Base-by-base conservation (phyloP, 768 basidiomycete species). In the Tricholoma terreum region DNA sequence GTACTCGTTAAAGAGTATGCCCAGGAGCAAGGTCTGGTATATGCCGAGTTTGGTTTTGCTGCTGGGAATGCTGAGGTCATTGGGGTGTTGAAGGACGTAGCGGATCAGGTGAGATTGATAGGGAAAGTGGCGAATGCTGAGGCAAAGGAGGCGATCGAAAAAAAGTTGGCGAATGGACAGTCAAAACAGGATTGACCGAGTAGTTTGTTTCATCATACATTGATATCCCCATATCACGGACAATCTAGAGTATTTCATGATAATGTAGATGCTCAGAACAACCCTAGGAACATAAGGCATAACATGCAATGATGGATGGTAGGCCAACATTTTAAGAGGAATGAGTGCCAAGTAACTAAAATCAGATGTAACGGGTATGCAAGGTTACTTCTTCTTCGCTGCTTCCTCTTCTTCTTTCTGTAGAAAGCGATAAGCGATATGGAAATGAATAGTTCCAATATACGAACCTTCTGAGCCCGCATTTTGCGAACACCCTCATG, bases 371-470 rank as follows among this genome's bases (percentile, higher is more conserved):
- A 67, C 61, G 58, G 57, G 53, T 57, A 58, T 55, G 65, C 61
- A 59, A 62, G 56, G 57, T 77, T 85, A 91, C 79, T 94, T 92
- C 80, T 92, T 92, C 83, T 94, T 93, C 71, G 81, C 84, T 57
- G 89, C 91, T 71, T 94, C 92, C 82, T 94, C 92, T 71, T 93
- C 93, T 65, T 90, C 91, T 71, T 88, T 90, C 90, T 92, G 67
- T 58, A 65, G 48, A 56, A 27, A 22, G 31, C 34, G 35, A 64
- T 72, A 4, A 68, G 67, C 54, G 24, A 50, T 36, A 54, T 42
- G 46, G 53, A 21, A 2, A 27, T 27, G 49, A 35, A 34, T 21
- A 59, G 27, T 31, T 15, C 15, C n/a, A 45, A 33, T 3, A 35
- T 15, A 75, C 87, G 58, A 67, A 86, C 91, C 89, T 94, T 94